Base-by-base conservation (phyloP, 805 yeast genomes). In the Debaryomyces hansenii region DNA sequence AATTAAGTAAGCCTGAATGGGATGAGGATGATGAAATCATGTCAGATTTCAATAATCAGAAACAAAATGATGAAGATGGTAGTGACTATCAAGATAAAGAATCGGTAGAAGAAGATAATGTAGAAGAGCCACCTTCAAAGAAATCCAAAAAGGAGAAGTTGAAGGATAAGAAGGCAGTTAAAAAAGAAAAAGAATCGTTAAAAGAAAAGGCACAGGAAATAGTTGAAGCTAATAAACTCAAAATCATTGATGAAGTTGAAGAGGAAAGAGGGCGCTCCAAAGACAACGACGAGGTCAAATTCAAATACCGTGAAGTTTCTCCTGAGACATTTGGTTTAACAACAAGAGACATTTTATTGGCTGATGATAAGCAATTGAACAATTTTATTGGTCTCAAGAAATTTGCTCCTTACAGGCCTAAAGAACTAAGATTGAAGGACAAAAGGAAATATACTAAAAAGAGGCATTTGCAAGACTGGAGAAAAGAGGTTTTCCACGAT, bases 291-390 rank as follows among this genome's bases (percentile, higher is more conserved):
- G 75, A 64, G 5, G 57, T 81, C 34, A 78, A 74, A 45, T 92
- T 94, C 77, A 84, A 83, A 57, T 94, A 94, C 63, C 80, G 97
- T 58, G 96, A 90, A 57, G 98, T 94, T 4, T 90, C 96, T 1
- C 97, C 99, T 7, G 98, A 94, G 59, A 72, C 90, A 8, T 94
- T 80, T 69, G 98, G 98, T 10, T 75, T 94, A 41, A 76, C 87
- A 0, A 79, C 94, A 0, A 77, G 94, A 51, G 99, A 94, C 57
- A 94, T 94, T 40, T 73, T 94, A 44, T 70, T 89, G 48, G 99
- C 99, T 11, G 92, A 88, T 59, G 99, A 94, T 63, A 76, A 78
- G 50, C 87, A 85, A 41, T 75, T 94, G 65, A 94, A 94, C 66
- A 85, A 84, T 46, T 90, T 77, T 58, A 84, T 90, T 47, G 94